Evolutionary conservation across 2,329 filamentous ascomycete species (phyloP).

Genomic region (Ciborinia camelliae): DNA sequence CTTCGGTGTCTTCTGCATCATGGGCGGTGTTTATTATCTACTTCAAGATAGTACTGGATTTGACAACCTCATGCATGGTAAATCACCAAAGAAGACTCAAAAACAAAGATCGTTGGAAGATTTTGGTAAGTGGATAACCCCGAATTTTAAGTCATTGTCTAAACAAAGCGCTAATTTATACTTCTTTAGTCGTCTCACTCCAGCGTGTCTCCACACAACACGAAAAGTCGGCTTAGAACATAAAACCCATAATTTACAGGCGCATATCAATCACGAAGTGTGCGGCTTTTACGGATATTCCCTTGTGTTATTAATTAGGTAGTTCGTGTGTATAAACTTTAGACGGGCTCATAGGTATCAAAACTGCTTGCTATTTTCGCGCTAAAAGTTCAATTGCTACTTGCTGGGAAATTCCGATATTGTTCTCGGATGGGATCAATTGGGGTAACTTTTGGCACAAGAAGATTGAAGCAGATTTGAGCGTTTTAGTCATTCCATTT

Average conservation of each 20-base stretch:
- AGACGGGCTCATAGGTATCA: slow-evolving; percentile 15
- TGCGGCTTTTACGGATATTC: slow-evolving; percentile 16
- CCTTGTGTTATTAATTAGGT: slow-evolving; percentile 19
- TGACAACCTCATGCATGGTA: slow-evolving; percentile 91
- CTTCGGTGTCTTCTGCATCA: slow-evolving; percentile 81
- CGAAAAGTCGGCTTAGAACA: slow-evolving; percentile 72
- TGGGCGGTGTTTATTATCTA: slow-evolving; percentile 73
- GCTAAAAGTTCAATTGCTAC: slow-evolving; percentile 16
- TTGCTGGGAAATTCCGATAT: slow-evolving; percentile 6
- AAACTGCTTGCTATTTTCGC: slow-evolving; percentile 17
- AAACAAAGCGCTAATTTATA: slow-evolving; percentile 45
- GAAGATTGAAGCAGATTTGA: slow-evolving; percentile 18
- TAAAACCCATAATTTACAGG: slow-evolving; percentile 14
- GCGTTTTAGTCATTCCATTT: slow-evolving; percentile 19
- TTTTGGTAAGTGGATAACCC: slow-evolving; percentile 63
- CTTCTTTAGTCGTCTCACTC: slow-evolving; percentile 69
- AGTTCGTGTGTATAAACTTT: slow-evolving; percentile 19
- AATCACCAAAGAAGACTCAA: slow-evolving; percentile 74
- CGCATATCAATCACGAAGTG: slow-evolving; percentile 13
- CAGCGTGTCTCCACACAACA: slow-evolving; percentile 90
- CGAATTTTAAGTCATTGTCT: slow-evolving; percentile 5
- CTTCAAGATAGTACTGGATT: slow-evolving; percentile 78
- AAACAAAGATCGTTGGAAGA: slow-evolving; percentile 86
- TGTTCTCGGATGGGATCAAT: slow-evolving; percentile 3
- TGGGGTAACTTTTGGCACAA: slow-evolving; percentile 14